These are phyloP conservation scores for Pistacia atlantica DNA, from an alignment of 345 rosid genomes.

Conservation along the genomic window DNA sequence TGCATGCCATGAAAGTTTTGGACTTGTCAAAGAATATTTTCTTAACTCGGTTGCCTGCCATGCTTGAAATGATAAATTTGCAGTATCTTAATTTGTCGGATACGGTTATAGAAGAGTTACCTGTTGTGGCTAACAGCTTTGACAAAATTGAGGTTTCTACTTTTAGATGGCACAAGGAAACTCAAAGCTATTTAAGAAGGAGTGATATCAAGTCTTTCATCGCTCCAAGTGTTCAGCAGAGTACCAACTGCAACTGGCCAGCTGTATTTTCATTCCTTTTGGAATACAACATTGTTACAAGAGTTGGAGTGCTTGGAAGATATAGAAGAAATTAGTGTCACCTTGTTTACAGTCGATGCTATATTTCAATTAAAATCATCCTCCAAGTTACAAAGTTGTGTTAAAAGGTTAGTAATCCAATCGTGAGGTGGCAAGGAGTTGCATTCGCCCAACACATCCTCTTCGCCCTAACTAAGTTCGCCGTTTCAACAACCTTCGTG, in stretches of 20 bases:
- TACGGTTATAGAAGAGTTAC: slow-evolving; percentile 3
- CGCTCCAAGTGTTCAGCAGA: slow-evolving; percentile 18
- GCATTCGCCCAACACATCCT: too few species aligned
- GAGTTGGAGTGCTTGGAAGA: neutral
- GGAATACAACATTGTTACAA: too few species aligned
- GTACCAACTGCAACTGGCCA: too few species aligned
- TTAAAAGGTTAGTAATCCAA: neutral
- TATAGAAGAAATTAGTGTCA: neutral
- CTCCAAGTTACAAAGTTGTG: neutral
- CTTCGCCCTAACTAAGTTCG: too few species aligned
- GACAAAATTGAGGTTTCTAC: neutral
- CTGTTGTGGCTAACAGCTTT: neutral
- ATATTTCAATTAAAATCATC: neutral
- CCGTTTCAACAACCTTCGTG: too few species aligned
- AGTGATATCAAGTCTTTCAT: slow-evolving; percentile 23
- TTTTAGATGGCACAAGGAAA: neutral
- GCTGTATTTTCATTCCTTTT: too few species aligned
- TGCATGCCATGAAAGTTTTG: neutral
- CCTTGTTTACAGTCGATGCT: neutral
- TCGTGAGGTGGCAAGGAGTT: neutral
- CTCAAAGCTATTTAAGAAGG: neutral
- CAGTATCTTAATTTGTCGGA: slow-evolving; percentile 22
- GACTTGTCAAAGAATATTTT: neutral
- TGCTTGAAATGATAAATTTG: slow-evolving; percentile 7
- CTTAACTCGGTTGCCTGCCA: neutral